Base-by-base conservation (phyloP, 768 basidiomycete genomes). In the Tulasnella sp. region DNA sequence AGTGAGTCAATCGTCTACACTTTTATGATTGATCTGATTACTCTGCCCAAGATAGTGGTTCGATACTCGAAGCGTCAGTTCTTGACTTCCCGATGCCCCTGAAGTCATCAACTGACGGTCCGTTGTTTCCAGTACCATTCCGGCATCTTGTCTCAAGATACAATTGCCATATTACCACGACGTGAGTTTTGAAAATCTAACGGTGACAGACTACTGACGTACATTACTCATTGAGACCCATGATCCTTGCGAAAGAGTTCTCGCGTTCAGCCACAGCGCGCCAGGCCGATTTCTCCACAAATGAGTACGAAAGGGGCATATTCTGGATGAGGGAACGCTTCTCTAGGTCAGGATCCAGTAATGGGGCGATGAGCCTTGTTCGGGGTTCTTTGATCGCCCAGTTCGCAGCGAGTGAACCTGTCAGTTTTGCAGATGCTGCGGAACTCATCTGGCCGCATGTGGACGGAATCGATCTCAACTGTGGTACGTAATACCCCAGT, bases 381-480 rank as follows among this genome's bases (percentile, higher is more conserved):
- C 61, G 67, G 25, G 75, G 75, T 0, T 58, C 62, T 4, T 59
- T 76, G 15, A 64, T 76, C 17, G 71, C 72, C 6, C 74, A 76
- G 63, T 74, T 75, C 55, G 75, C 75, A 7, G 71, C 73, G 11
- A 70, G 68, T 17, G 71, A 71, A 42, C 65, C 67, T 0, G 64
- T 62, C 7, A 65, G 68, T 6, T 68, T 76, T 5, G 74, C 73
- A 0, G 74, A 75, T 45, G 72, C 74, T 1, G 68, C 67, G 1
- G 73, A 74, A 62, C 65, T 75, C 7, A 70, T 73, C 23, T 59
- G 64, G 17, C 70, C 70, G 0, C 74, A 69, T 42, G 71, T 74
- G 2, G 74, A 76, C 62, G 74, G 72, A 1, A 65, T 76, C 19
- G 75, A 76, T 60, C 59, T 76, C 25, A 76, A 76, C 56, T 75